Evolutionary conservation across 2,329 filamentous ascomycete genomes (phyloP).

Genomic region (Bipolaris victoriae): DNA sequence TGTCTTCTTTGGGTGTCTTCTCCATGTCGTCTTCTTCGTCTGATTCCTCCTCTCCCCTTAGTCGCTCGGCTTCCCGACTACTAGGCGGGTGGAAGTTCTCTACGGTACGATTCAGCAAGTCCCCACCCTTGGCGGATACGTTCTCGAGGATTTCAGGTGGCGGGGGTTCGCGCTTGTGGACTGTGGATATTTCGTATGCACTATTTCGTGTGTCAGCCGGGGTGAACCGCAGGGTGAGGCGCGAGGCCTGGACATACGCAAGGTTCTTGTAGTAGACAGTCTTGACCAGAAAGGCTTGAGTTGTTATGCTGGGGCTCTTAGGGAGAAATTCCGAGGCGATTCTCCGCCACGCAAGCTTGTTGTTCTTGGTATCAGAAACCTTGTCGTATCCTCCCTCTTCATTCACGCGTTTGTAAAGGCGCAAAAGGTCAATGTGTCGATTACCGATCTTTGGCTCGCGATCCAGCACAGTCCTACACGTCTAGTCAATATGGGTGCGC

Average conservation of each 20-base stretch:
- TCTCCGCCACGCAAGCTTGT: slow-evolving; percentile 85
- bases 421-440: slow-evolving; percentile 76
- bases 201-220: slow-evolving; percentile 35
- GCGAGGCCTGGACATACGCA: slow-evolving; percentile 54
- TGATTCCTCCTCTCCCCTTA: slow-evolving; percentile 61
- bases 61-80: slow-evolving; percentile 54
- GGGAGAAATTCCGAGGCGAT: slow-evolving; percentile 79
- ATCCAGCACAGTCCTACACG: slow-evolving; percentile 70
- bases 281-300: slow-evolving; percentile 86
- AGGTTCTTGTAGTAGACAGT: slow-evolving; percentile 89
- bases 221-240: neutral
- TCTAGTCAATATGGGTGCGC: slow-evolving; percentile 30
- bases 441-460: slow-evolving; percentile 80
- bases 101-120: slow-evolving; percentile 76
- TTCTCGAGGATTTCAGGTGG: slow-evolving; percentile 88
- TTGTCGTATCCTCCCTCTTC: slow-evolving; percentile 84
- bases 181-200: slow-evolving; percentile 81
- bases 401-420: slow-evolving; percentile 78
- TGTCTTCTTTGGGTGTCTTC: slow-evolving; percentile 59
- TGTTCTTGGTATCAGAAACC: slow-evolving; percentile 67
- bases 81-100: slow-evolving; percentile 71
- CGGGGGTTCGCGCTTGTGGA: slow-evolving; percentile 80
- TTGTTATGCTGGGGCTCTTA: slow-evolving; percentile 72
- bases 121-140: slow-evolving; percentile 77
- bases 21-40: slow-evolving; percentile 50